A percentile compares a stretch with the other conserved stretches of the same genome.
Conservation (phyloP, 768 basidiomycete genomes). For the Galerina marginata region DNA sequence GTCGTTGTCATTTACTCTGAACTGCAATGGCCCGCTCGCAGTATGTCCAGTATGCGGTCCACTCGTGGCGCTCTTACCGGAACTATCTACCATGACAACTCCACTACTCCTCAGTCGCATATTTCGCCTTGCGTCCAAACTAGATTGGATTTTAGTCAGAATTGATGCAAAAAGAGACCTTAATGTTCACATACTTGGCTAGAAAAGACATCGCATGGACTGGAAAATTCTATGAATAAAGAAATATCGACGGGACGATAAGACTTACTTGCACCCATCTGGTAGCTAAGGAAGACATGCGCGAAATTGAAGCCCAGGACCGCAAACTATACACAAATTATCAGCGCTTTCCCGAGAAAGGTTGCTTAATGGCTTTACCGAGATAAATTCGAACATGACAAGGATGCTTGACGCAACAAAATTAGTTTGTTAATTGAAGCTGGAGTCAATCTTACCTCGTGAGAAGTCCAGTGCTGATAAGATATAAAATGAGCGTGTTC, state of each 20-base stretch:
- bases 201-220: conserved; percentile 1
- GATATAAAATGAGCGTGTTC: neutral
- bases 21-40: no score
- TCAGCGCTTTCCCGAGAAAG: neutral
- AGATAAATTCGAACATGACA: neutral
- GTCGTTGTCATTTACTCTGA: no score
- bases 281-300: neutral
- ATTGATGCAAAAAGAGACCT: neutral
- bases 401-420: neutral
- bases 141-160: no score
- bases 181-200: neutral
- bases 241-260: neutral
- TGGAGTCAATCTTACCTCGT: no score
- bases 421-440: no score
- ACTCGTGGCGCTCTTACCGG: no score
- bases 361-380: neutral
- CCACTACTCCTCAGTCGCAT: no score
- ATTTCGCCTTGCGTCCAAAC: neutral
- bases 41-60: no score
- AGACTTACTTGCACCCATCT: neutral
- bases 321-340: neutral
- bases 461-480: neutral
- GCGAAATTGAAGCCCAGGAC: neutral
- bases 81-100: no score
- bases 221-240: neutral